Evolutionary conservation across 2,329 filamentous ascomycete genomes (phyloP).

Genomic region (Colletotrichum theobromicola): DNA sequence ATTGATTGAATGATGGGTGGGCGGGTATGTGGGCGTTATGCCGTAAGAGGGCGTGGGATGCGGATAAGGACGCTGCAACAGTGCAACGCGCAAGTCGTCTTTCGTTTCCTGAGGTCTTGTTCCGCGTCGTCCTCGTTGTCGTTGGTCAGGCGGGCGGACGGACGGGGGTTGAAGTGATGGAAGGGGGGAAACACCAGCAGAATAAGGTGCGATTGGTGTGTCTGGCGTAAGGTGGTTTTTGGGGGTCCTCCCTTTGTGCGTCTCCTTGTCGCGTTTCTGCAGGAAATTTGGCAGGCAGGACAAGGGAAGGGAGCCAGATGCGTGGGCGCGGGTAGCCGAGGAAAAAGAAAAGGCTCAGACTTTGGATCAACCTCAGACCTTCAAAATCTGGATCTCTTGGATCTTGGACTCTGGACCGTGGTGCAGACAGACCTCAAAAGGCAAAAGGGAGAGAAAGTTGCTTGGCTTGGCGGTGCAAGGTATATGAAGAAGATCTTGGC

Average conservation of each 20-base stretch:
- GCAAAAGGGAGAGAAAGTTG: not conserved
- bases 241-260: constrained; percentile 4
- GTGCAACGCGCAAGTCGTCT: not conserved
- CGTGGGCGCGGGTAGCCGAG: not conserved
- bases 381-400: not conserved
- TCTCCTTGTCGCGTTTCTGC: not conserved
- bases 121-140: not conserved
- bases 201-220: constrained; percentile 12
- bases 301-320: not conserved
- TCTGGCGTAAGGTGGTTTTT: constrained; percentile 18
- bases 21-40: constrained; percentile 2
- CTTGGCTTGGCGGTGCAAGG: constrained; percentile 10
- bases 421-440: not conserved
- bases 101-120: not conserved
- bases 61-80: not conserved
- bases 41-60: not conserved
- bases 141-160: constrained; percentile 10
- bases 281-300: not conserved
- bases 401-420: not conserved
- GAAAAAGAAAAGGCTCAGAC: not conserved
- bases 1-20: not conserved
- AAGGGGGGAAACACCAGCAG: not conserved
- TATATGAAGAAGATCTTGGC: constrained; percentile 15
- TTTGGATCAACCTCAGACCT: not conserved
- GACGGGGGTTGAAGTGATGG: not conserved